A percentile compares a stretch with the other conserved stretches of the same genome.
Evolutionary conservation across 768 basidiomycete genomes (phyloP).

Genomic region (Collybiopsis confluens): DNA sequence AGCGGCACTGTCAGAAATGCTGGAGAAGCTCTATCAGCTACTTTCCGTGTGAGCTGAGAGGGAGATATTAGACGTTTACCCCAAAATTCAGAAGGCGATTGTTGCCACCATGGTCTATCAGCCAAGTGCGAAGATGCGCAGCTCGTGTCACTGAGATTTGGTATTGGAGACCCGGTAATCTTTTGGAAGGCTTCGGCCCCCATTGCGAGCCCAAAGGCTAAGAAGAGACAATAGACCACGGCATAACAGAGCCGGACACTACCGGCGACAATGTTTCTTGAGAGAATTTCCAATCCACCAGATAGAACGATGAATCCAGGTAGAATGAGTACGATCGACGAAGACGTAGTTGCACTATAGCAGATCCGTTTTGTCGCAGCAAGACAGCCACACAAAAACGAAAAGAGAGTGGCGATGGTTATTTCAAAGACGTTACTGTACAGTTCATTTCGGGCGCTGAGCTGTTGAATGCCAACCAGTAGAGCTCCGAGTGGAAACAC

Average conservation of each 20-base stretch:
- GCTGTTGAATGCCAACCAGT: constrained; percentile 66
- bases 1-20: constrained; percentile 71
- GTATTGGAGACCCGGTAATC: constrained; percentile 42
- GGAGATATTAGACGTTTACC: constrained; percentile 31
- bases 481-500: constrained; percentile 74
- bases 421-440: constrained; percentile 84
- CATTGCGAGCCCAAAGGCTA: constrained; percentile 80
- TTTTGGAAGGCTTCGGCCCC: constrained; percentile 66
- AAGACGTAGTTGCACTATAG: constrained; percentile 76
- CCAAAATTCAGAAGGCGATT: constrained; percentile 69
- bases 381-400: constrained; percentile 74
- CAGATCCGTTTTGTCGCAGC: constrained; percentile 68
- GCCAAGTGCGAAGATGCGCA: constrained; percentile 56
- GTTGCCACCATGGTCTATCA: constrained; percentile 67
- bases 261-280: constrained; percentile 80
- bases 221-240: constrained; percentile 71
- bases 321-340: constrained; percentile 75
- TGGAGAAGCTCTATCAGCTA: constrained; percentile 15
- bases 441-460: constrained; percentile 71
- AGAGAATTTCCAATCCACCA: constrained; percentile 75
- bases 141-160: constrained; percentile 53
- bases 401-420: constrained; percentile 73
- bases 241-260: constrained; percentile 80
- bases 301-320: constrained; percentile 71
- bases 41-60: too few relatives aligned